These are phyloP conservation scores for Paraphoma chrysanthemicola DNA, from an alignment of 2,329 filamentous ascomycete genomes.

Conservation along the genomic window DNA sequence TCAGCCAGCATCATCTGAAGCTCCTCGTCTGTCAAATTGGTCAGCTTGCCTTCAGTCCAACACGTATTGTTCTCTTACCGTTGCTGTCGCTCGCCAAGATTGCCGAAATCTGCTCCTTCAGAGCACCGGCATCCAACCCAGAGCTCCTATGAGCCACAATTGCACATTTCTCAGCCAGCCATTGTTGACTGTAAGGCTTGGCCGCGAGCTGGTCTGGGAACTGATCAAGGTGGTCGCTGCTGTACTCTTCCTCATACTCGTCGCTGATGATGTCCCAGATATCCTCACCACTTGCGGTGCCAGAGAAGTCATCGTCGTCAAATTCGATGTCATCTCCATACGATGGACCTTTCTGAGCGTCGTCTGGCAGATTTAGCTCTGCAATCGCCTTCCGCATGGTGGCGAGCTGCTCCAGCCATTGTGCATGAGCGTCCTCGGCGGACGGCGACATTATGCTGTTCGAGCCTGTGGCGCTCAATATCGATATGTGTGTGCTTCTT, in stretches of 20 bases:
- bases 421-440: slow-evolving; percentile 57
- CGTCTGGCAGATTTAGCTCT: slow-evolving; percentile 65
- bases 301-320: slow-evolving; percentile 70
- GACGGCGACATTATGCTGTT: slow-evolving; percentile 45
- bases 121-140: slow-evolving; percentile 71
- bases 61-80: slow-evolving; percentile 20
- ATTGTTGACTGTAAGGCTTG: slow-evolving; percentile 64
- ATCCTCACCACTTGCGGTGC: slow-evolving; percentile 73
- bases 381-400: slow-evolving; percentile 88
- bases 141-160: slow-evolving; percentile 70
- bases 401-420: slow-evolving; percentile 86
- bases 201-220: slow-evolving; percentile 45
- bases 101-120: slow-evolving; percentile 79
- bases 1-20: slow-evolving; percentile 91
- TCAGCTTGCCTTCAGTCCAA: background rate
- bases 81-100: slow-evolving; percentile 72
- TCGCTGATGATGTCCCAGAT: slow-evolving; percentile 93
- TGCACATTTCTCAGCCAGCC: slow-evolving; percentile 75
- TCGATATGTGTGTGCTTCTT: background rate
- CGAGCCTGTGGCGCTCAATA: background rate
- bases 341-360: slow-evolving; percentile 54
- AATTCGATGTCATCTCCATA: slow-evolving; percentile 67
- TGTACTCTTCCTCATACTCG: slow-evolving; percentile 68
- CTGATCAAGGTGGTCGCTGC: slow-evolving; percentile 69
- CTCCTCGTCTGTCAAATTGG: slow-evolving; percentile 70